phyloP scores from a whole-genome alignment of 305 asterid genomes.

The Fraxinus platypoda region DNA sequence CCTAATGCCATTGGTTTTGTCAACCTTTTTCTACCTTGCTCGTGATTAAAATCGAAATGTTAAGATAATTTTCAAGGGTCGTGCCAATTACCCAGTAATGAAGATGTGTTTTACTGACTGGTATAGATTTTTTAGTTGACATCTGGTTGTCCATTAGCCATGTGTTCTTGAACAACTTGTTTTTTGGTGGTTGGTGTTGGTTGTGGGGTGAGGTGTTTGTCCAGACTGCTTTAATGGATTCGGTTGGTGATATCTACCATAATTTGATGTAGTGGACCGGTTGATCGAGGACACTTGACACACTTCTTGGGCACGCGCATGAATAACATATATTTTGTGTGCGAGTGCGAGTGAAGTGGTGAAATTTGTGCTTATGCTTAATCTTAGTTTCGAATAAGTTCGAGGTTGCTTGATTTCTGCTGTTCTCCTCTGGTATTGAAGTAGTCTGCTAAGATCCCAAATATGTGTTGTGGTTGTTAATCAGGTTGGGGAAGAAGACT shows the following conservation, averaged over 20 bases:
- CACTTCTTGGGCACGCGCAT: background rate
- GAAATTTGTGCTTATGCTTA: background rate
- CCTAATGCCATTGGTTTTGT: background rate
- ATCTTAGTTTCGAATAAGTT: background rate
- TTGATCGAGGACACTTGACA: background rate
- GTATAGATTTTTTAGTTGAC: background rate
- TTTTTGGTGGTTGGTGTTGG: background rate
- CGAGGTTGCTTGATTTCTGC: background rate
- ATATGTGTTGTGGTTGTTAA: background rate
- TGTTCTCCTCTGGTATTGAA: background rate
- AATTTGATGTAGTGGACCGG: background rate
- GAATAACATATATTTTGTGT: background rate
- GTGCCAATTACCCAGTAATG: background rate
- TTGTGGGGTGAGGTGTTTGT: background rate
- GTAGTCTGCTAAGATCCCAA: background rate
- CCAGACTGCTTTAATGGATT: background rate
- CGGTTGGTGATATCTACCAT: background rate
- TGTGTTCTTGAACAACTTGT: background rate
- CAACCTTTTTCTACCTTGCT: background rate
- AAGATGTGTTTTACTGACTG: background rate
- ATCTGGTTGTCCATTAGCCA: background rate
- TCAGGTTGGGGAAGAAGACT: background rate
- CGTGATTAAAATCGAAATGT: background rate
- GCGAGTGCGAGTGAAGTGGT: background rate
- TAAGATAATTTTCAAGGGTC: background rate